These are phyloP conservation scores for Ceratorhiza oryzae-sativae DNA, from an alignment of 1,284 basidiomycete species.

Conservation along the genomic window DNA sequence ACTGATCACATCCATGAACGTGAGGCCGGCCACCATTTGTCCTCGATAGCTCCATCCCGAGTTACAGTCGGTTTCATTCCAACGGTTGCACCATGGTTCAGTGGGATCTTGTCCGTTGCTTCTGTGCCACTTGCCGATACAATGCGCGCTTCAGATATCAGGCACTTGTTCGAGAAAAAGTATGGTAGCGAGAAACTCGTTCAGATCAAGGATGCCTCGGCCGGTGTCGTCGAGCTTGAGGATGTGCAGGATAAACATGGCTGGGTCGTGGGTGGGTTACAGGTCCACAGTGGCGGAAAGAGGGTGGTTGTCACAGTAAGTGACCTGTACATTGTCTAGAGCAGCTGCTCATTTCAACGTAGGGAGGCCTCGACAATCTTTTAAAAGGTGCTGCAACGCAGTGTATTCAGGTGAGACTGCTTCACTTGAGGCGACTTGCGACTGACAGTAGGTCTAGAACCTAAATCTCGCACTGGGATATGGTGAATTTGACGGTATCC, in stretches of 20 bases:
- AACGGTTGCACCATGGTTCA: conserved; percentile 92
- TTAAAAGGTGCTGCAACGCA: conserved; percentile 98
- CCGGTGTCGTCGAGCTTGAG: conserved; percentile 73
- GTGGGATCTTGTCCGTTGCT: conserved; percentile 89
- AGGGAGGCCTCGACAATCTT: conserved; percentile 94
- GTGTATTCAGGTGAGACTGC: conserved; percentile 79
- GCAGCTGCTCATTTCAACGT: conserved; percentile 34
- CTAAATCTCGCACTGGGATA: conserved; percentile 93
- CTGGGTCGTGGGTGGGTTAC: conserved; percentile 91
- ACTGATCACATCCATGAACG: conserved; percentile 99
- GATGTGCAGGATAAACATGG: conserved; percentile 87
- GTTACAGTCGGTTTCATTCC: conserved; percentile 89
- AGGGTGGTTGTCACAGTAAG: conserved; percentile 89
- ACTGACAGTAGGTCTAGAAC: conserved; percentile 65
- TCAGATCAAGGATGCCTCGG: conserved; percentile 57
- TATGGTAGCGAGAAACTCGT: conserved; percentile 82
- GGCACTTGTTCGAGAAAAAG: conserved; percentile 76
- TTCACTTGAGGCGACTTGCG: conserved; percentile 8
- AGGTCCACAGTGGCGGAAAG: conserved; percentile 88
- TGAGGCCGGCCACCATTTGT: conserved; percentile 86
- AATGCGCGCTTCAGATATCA: conserved; percentile 75
- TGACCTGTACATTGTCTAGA: conserved; percentile 44
- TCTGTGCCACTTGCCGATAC: conserved; percentile 77
- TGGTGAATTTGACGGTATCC: conserved; percentile 83
- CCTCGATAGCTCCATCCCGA: conserved; percentile 58